Conservation (phyloP, 2,329 filamentous ascomycete species). For the Fusarium ramigenum region DNA sequence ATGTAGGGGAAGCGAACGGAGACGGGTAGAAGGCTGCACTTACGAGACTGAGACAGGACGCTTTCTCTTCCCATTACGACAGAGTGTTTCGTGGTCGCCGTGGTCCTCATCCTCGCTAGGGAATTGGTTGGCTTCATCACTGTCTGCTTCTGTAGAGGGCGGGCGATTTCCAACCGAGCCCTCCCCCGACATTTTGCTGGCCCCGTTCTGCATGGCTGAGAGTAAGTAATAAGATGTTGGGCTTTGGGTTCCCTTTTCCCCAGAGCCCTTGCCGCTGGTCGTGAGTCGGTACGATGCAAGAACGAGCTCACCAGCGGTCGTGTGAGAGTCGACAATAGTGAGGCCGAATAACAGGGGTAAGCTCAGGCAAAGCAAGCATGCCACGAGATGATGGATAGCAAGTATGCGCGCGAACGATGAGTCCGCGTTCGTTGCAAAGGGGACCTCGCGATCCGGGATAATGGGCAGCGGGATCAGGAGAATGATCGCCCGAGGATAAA, state of each 20-base stretch:
- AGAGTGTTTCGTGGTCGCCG: constrained; percentile 50
- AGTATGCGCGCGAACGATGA: constrained; percentile 25
- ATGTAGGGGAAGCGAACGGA: constrained; percentile 22
- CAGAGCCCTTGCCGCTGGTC: constrained; percentile 24
- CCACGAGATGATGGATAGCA: constrained; percentile 5
- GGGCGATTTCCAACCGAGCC: constrained; percentile 47
- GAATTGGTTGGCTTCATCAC: constrained; percentile 53
- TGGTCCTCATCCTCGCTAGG: constrained; percentile 57
- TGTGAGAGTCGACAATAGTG: constrained; percentile 11
- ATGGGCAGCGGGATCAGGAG: constrained; percentile 36
- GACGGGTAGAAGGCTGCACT: constrained; percentile 25
- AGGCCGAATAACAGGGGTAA: constrained; percentile 14
- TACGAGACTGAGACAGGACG: constrained; percentile 70
- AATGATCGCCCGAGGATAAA: constrained; percentile 36
- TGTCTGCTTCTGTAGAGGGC: constrained; percentile 53
- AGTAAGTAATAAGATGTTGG: constrained; percentile 18
- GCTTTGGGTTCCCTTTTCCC: constrained; percentile 3
- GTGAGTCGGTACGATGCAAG: constrained; percentile 31
- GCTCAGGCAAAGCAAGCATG: constrained; percentile 15
- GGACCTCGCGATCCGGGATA: constrained; percentile 37
- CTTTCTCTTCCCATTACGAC: constrained; percentile 63
- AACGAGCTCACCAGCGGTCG: constrained; percentile 26
- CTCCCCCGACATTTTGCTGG: constrained; percentile 38
- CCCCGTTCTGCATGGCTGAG: constrained; percentile 42
- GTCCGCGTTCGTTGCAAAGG: constrained; percentile 23